Base-by-base conservation (phyloP, 768 basidiomycete species). In the Pholiota conissans region DNA sequence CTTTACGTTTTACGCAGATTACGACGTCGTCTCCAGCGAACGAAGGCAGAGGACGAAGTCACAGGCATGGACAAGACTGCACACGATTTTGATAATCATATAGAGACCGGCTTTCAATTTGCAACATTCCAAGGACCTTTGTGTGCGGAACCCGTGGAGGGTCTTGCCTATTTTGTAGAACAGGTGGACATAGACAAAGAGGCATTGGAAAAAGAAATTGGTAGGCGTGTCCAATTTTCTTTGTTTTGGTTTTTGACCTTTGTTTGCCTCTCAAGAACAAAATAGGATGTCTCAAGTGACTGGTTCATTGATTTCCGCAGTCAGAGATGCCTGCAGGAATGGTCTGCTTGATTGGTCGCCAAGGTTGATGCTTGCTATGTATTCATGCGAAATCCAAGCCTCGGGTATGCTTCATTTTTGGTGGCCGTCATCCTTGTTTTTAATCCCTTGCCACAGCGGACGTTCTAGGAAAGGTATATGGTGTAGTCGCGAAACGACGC, bases 321-420 rank as follows among this genome's bases (percentile, higher is more conserved):
- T 93, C 37, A 84, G 89, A 70, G 97, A 99, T 64, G 88, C 93
- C 0, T 98, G 95, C 69, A 84, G 91, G 58, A 89, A 86, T 62
- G 95, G 91, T 0, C 70, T 99, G 56, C 76, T 98, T 45, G 97
- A 98, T 71, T 99, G 97, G 97, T 98, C 95, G 1, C 97, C 97
- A 13, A 81, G 97, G 56, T 81, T 99, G 63, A 92, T 95, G 86
- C 77, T 99, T 63, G 97, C 97, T 0, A 98, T 98, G 94, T 99
- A 99, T 71, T 89, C 90, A 11, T 99, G 96, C 72, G 95, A 98
- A 67, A 98, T 99, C 53, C 97, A 98, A 74, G 93, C 95, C 1
- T 95, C 96, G 14, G 93, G 95, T 98, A 69, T 68, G 92, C 79
- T 13, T 47, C 53, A 30, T 24, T 48, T 51, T 49, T n/a, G n/a